Evolutionary conservation across 2,329 filamentous ascomycete genomes (phyloP).

Genomic region (Fusarium albosuccineum): DNA sequence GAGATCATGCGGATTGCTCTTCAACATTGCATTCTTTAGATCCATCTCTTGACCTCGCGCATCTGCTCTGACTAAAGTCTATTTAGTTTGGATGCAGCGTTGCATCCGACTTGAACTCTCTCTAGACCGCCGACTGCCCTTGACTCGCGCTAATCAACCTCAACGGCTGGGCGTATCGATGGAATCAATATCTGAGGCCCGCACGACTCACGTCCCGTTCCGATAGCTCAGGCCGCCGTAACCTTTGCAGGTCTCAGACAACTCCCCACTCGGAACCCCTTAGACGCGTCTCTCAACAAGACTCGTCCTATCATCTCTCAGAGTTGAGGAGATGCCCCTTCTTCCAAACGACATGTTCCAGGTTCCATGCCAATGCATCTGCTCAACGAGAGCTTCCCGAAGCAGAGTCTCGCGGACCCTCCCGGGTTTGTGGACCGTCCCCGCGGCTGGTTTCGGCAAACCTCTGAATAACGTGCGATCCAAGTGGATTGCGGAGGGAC

Average conservation of each 20-base stretch:
- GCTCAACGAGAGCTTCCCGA: not conserved
- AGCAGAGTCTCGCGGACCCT: not conserved
- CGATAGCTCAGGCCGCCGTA: not conserved
- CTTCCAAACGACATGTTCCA: not conserved
- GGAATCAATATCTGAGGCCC: conserved; percentile 7
- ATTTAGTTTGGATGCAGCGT: too few relatives aligned
- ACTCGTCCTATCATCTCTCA: not conserved
- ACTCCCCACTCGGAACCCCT: not conserved
- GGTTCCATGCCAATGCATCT: not conserved
- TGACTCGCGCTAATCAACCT: not conserved
- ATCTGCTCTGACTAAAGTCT: too few relatives aligned
- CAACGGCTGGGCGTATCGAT: too few relatives aligned
- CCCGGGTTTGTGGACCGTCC: conserved; percentile 8
- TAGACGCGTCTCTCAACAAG: not conserved
- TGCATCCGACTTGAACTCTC: too few relatives aligned
- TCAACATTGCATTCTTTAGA: not conserved
- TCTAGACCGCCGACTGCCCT: not conserved
- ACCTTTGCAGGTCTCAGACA: too few relatives aligned
- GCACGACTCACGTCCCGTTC: conserved; percentile 6
- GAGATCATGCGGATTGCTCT: conserved; percentile 29
- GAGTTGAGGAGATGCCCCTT: not conserved
- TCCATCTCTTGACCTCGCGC: too few relatives aligned
- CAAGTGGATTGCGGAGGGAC: not conserved
- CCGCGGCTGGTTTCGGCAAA: conserved; percentile 13
- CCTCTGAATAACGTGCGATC: not conserved